Base-by-base conservation (phyloP, 2,329 filamentous ascomycete species). In the Epichloe scottii region DNA sequence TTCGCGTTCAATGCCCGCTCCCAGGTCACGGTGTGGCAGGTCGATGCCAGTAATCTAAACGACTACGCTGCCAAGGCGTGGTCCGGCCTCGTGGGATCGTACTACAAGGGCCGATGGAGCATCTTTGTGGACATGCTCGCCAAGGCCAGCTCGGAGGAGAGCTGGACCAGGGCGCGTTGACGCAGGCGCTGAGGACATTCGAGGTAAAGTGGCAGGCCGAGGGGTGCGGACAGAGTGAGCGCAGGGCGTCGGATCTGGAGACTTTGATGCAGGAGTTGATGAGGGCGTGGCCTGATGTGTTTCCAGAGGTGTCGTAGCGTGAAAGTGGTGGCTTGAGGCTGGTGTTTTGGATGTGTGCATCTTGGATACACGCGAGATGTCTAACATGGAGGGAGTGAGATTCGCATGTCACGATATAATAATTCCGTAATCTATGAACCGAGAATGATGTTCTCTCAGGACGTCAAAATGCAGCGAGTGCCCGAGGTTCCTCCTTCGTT, bases 31-130 rank as follows among this genome's bases (percentile, higher is more conserved):
- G 63, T 73, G 11, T 77, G 73, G 74, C 61, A 76, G 56, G 46
- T 48, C 8, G 43, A 53, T n/a, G 46, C 49, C 10, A 19, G 33
- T 1, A 8, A n/a, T 4, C 72, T 77, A 40, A 66, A 59, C 37
- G 74, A 77, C 58, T 77, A 77, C 53, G 72, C 73, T 3, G 69
- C 67, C 4, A 75, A 75, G 60, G 62, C 63, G 21, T 77, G 73
- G 74, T 65, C 63, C 8, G 74, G 73, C 1, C 60, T 78, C 0
- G 67, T 76, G 4, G 61, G 60, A 1, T 60, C 60, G 1, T 78
- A 76, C 58, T 76, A 77, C 56, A 46, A 66, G 10, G 66, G 66
- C 14, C 60, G 74, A 10, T 77, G 74, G 74, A 49, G 65, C 46
- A 66, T 66, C 33, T 76, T 76, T 55, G 54, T 73, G 10, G 58